Base-by-base conservation (phyloP, 768 basidiomycete genomes). In the Gelatoporia subvermispora region DNA sequence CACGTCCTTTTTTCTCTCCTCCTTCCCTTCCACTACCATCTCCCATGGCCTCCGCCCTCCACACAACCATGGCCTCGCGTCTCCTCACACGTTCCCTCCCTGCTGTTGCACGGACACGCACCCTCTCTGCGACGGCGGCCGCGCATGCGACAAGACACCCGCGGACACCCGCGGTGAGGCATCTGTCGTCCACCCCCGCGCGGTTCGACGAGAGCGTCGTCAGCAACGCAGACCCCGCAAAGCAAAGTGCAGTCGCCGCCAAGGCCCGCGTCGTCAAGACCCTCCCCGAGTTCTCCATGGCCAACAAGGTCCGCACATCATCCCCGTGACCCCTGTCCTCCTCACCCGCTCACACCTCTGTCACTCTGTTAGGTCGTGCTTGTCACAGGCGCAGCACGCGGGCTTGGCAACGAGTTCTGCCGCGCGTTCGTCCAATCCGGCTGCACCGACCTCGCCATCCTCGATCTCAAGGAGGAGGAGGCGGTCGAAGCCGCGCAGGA, bases 341-440 rank as follows among this genome's bases (percentile, higher is more conserved):
- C 43, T 36, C 36, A 17, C 42, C 38, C 37, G 18, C 44, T 35
- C 48, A 48, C 18, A 36, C 53, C 40, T 25, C 54, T 50, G 35
- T 46, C 22, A 8, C 36, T 20, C 22, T 22, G 37, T 20, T 52
- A 95, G 84, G 92, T 93, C 46, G 91, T 90, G 69, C 71, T 94
- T 58, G 84, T 98, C 43, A 98, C 95, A 35, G 95, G 95, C 40
- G 95, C 85, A 46, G 95, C 93, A 11, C 77, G 88, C 59, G 95
- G 95, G 7, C 72, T 98, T 40, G 95, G 95, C 7, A 77, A 87
- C 55, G 85, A 92, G 65, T 92, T 97, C 64, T 93, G 92, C 64
- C 79, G 84, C 40, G 93, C 93, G 11, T 93, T 97, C 66, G 60
- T 93, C 55, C 83, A 88, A 68, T 88, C 88, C 5, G 94, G 93